Evolutionary conservation across 2,329 filamentous ascomycete species (phyloP).

Genomic region (Xylariaceae sp.): DNA sequence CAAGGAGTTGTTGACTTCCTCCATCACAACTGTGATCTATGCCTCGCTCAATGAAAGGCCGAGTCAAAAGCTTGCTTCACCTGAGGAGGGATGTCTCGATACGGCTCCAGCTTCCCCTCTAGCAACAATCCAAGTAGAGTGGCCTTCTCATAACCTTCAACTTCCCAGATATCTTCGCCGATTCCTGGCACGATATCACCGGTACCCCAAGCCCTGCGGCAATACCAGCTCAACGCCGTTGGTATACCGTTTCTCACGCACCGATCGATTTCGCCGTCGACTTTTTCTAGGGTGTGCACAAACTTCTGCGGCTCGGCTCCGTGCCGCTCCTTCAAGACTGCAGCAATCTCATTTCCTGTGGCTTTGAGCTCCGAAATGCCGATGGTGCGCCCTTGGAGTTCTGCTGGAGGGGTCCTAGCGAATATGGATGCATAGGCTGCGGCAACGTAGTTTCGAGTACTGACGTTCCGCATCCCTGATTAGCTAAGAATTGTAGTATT

Average conservation of each 20-base stretch:
- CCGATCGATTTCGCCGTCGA: constrained; percentile 31
- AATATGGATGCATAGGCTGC: constrained; percentile 39
- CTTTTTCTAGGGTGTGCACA: constrained; percentile 32
- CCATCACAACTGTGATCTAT: too few relatives aligned
- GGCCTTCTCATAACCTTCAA: constrained; percentile 34
- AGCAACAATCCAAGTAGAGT: constrained; percentile 32
- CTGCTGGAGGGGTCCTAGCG: constrained; percentile 28
- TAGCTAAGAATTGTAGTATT: neutral
- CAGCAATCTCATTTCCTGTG: constrained; percentile 35
- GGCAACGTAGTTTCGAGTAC: constrained; percentile 38
- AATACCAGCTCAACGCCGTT: constrained; percentile 35
- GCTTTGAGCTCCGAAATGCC: constrained; percentile 34
- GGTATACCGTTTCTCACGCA: constrained; percentile 26
- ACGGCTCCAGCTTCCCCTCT: constrained; percentile 30
- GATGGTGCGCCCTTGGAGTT: constrained; percentile 32
- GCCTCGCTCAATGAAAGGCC: constrained; percentile 19
- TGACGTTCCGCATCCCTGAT: constrained; percentile 2
- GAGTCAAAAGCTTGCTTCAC: constrained; percentile 23
- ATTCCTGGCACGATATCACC: constrained; percentile 28
- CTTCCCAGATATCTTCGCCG: constrained; percentile 37
- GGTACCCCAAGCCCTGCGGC: constrained; percentile 38
- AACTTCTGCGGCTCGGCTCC: constrained; percentile 24
- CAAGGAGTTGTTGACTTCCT: too few relatives aligned
- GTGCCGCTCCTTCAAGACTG: constrained; percentile 30
- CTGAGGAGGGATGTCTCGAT: constrained; percentile 32